These are phyloP conservation scores for Polyporus tsugae DNA, from an alignment of 1,284 basidiomycete species.

Conservation along the genomic window DNA sequence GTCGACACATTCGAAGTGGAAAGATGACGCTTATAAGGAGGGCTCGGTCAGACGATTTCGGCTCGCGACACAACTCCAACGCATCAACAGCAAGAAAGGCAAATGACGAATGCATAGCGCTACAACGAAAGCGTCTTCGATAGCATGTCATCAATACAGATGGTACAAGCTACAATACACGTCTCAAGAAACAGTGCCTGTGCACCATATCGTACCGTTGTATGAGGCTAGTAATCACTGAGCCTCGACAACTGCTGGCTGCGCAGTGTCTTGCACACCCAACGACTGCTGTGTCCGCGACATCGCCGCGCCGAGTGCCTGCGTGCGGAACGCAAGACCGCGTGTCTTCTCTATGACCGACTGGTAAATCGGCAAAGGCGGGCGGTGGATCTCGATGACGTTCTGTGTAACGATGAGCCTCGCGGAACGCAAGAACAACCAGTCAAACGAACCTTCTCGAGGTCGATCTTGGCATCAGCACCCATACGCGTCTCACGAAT, in stretches of 20 bases:
- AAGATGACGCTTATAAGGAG: too few species aligned
- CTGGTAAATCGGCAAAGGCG: constrained; percentile 91
- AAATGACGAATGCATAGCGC: not conserved
- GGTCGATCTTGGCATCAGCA: constrained; percentile 95
- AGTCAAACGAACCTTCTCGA: constrained; percentile 78
- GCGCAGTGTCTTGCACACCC: constrained; percentile 33
- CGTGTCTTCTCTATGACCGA: constrained; percentile 96
- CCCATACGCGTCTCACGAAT: constrained; percentile 97
- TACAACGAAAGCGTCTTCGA: constrained; percentile 8
- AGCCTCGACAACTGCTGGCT: constrained; percentile 37
- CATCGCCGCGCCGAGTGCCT: constrained; percentile 90
- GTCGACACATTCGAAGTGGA: too few species aligned
- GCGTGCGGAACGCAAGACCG: constrained; percentile 90
- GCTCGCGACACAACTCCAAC: too few species aligned
- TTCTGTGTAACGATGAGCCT: constrained; percentile 62
- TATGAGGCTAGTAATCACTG: constrained; percentile 22
- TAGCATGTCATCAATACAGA: constrained; percentile 6
- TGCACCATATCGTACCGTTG: not conserved
- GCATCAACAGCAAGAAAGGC: not conserved
- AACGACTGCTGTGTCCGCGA: constrained; percentile 55
- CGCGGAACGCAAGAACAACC: constrained; percentile 18
- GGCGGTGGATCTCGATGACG: constrained; percentile 94
- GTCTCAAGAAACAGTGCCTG: constrained; percentile 11
- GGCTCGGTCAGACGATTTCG: too few species aligned
- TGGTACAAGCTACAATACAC: constrained; percentile 16